Percentiles rank a stretch among this genome's conserved stretches.
phyloP scores from a whole-genome alignment of 202 grass and related monocot species.

The Hordeum pubiflorum region DNA sequence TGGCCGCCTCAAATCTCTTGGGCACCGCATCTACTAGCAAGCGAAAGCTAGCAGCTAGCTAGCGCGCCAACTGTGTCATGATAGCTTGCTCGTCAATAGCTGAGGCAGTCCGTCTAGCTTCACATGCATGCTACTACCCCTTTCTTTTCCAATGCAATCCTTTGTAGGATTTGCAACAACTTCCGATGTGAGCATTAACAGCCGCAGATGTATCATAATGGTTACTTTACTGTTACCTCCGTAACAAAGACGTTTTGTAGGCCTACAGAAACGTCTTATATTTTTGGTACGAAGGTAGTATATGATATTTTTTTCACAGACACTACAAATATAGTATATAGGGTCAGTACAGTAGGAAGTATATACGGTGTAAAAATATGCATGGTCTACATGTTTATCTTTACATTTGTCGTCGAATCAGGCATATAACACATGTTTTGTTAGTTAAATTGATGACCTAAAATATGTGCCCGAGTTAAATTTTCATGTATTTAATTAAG shows the following conservation, averaged over 20 bases:
- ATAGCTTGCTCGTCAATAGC: slow-evolving; percentile 14
- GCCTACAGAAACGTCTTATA: no score
- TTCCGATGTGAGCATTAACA: neutral
- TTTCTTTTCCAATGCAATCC: slow-evolving; percentile 29
- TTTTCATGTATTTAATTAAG: neutral
- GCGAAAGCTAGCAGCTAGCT: neutral
- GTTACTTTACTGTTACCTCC: no score
- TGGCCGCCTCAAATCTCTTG: slow-evolving; percentile 25
- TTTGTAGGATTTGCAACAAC: slow-evolving; percentile 11
- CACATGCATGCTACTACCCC: slow-evolving; percentile 22
- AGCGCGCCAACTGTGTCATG: slow-evolving; percentile 11
- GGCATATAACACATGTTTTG: no score
- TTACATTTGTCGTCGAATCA: no score
- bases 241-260: no score
- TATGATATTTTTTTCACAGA: no score
- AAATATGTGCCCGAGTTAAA: no score
- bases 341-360: neutral
- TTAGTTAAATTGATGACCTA: no score
- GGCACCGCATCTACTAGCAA: slow-evolving; percentile 5
- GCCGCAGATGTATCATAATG: neutral
- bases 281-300: no score
- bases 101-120: slow-evolving; percentile 12
- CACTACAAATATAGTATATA: no score
- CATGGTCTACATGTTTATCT: neutral
- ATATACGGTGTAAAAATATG: neutral